Percentiles rank a stretch among this genome's conserved stretches.
phyloP scores from a whole-genome alignment of 2,329 filamentous ascomycete genomes.

The Cladobotryum mycophilum region DNA sequence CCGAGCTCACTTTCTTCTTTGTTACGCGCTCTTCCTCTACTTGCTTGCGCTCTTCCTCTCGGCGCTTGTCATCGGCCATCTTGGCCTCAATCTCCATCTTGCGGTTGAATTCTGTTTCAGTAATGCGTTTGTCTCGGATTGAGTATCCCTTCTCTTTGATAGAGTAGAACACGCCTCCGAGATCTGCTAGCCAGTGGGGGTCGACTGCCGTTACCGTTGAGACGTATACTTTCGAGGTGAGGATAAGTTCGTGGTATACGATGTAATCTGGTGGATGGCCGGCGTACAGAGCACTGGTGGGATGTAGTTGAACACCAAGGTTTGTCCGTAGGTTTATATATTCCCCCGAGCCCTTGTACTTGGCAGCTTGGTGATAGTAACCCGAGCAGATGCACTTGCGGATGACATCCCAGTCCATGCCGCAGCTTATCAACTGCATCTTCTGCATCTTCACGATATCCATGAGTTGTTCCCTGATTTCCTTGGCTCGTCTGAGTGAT shows the following conservation, averaged over 20 bases:
- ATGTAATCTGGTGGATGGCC: constrained; percentile 96
- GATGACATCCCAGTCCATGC: constrained; percentile 94
- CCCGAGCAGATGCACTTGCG: constrained; percentile 95
- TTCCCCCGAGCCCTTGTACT: constrained; percentile 92
- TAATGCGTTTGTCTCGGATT: constrained; percentile 74
- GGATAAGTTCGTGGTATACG: constrained; percentile 94
- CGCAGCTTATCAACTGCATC: constrained; percentile 80
- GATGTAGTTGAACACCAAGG: constrained; percentile 89
- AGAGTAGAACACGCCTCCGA: constrained; percentile 95
- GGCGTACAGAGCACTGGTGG: constrained; percentile 88
- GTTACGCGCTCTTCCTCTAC: constrained; percentile 41
- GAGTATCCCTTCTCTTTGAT: constrained; percentile 98
- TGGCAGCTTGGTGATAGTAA: constrained; percentile 96
- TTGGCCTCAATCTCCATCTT: constrained; percentile 90
- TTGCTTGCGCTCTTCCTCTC: constrained; percentile 51
- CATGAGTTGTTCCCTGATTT: constrained; percentile 86
- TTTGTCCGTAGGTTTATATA: constrained; percentile 95
- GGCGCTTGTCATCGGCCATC: constrained; percentile 79
- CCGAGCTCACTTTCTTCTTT: constrained; percentile 31
- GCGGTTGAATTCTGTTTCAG: constrained; percentile 84
- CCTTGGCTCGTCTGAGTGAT: constrained; percentile 80
- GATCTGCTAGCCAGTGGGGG: constrained; percentile 92
- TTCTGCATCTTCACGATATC: constrained; percentile 95
- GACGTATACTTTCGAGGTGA: constrained; percentile 97
- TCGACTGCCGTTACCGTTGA: constrained; percentile 94